Evolutionary conservation across 331 rosid genomes (phyloP).

Genomic region (Spiraea crenata): DNA sequence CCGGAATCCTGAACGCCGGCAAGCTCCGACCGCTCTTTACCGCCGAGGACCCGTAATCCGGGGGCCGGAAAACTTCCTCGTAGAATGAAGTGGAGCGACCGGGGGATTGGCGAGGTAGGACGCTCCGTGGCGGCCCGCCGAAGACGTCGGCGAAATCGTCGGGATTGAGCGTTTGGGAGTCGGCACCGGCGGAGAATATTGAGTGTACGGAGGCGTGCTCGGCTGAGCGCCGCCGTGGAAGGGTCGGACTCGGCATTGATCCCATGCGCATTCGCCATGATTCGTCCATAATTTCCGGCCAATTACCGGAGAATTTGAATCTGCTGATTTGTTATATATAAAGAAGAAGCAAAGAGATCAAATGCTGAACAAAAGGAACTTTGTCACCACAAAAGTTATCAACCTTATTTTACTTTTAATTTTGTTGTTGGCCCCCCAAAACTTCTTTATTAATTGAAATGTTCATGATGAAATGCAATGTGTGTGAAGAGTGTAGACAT

Average conservation of each 20-base stretch:
- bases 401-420: neutral
- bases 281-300: conserved; percentile 45
- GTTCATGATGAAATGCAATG: conserved; percentile 5
- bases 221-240: conserved; percentile 51
- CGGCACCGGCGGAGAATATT: conserved; percentile 27
- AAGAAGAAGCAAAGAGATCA: neutral
- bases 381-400: conserved; percentile 16
- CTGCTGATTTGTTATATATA: conserved; percentile 17
- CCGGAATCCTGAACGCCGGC: conserved; percentile 70
- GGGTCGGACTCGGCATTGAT: conserved; percentile 29
- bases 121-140: conserved; percentile 85
- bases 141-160: conserved; percentile 80
- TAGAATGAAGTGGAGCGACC: conserved; percentile 32
- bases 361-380: conserved; percentile 10
- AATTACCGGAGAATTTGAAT: conserved; percentile 19
- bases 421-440: neutral
- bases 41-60: conserved; percentile 32
- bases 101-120: conserved; percentile 48
- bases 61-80: conserved; percentile 56
- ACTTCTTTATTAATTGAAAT: conserved; percentile 12
- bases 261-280: conserved; percentile 63
- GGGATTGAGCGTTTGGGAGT: conserved; percentile 25
- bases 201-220: conserved; percentile 35
- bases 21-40: conserved; percentile 41
- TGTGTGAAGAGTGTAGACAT: neutral